Conservation (phyloP, 768 basidiomycete species). For the Neoboletus magnificus region DNA sequence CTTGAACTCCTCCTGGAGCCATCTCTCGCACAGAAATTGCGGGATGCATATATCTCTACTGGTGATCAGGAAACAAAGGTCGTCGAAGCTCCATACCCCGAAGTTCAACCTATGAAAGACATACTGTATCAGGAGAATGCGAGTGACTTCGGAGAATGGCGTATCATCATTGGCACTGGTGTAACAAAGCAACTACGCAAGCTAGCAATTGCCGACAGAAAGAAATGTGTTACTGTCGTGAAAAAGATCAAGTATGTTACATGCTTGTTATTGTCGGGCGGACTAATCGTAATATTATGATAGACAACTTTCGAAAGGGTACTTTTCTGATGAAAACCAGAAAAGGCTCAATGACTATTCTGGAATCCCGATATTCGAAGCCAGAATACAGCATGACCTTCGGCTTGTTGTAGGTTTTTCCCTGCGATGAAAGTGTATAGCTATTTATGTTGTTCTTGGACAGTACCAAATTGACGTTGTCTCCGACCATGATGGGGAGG, state of each 20-base stretch:
- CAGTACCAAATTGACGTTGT: conserved; percentile 52
- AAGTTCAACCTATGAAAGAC: conserved; percentile 57
- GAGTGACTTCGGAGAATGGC: conserved; percentile 63
- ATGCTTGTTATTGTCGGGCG: background rate
- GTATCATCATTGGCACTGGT: conserved; percentile 50
- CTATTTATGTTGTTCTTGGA: conserved; percentile 2
- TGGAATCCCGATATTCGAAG: conserved; percentile 62
- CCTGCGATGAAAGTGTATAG: background rate
- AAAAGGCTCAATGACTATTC: conserved; percentile 48
- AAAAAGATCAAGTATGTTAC: conserved; percentile 63
- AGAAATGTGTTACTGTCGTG: conserved; percentile 50
- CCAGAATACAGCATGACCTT: conserved; percentile 57
- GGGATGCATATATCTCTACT: conserved; percentile 7
- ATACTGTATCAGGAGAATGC: conserved; percentile 58
- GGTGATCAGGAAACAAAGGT: background rate
- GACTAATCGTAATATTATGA: background rate
- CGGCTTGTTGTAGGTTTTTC: conserved; percentile 44
- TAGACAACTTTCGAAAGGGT: conserved; percentile 67
- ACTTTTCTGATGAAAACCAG: conserved; percentile 68
- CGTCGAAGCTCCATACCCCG: conserved; percentile 32
- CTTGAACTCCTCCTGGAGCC: conserved; percentile 21
- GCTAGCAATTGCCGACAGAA: conserved; percentile 41
- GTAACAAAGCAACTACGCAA: conserved; percentile 51
- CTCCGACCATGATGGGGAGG: conserved; percentile 33
- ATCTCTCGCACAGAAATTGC: conserved; percentile 6